phyloP scores from a whole-genome alignment of 2,329 filamentous ascomycete genomes.

The Lasiodiplodia citricola region DNA sequence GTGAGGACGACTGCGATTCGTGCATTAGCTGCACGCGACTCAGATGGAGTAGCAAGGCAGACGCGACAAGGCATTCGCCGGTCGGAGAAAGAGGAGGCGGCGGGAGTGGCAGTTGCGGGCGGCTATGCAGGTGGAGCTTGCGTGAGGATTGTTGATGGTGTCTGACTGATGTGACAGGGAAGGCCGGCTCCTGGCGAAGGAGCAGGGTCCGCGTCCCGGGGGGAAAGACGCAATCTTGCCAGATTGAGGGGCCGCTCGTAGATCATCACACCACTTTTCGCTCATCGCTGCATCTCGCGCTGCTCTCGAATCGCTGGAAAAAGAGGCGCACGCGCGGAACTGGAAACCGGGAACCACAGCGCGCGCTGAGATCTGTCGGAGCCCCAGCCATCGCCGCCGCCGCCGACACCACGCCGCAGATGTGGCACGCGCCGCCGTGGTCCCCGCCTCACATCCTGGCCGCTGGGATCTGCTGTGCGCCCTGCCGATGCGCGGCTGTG shows the following conservation, averaged over 20 bases:
- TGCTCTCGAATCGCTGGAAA: slow-evolving; percentile 22
- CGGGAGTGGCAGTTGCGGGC: slow-evolving; percentile 13
- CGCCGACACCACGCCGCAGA: slow-evolving; percentile 5
- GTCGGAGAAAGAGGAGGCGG: slow-evolving; percentile 4
- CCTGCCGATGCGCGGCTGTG: background rate
- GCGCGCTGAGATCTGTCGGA: slow-evolving; percentile 12
- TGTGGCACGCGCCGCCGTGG: slow-evolving; percentile 13
- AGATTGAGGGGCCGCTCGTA: slow-evolving; percentile 21
- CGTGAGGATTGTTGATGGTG: slow-evolving; percentile 6
- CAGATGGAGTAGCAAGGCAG: slow-evolving; percentile 6
- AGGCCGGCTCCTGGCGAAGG: background rate
- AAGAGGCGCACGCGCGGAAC: slow-evolving; percentile 23
- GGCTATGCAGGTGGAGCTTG: slow-evolving; percentile 14
- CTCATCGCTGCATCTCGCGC: slow-evolving; percentile 16
- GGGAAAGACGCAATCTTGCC: slow-evolving; percentile 24
- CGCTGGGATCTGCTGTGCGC: slow-evolving; percentile 13
- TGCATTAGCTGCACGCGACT: slow-evolving; percentile 5
- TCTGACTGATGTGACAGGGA: slow-evolving; percentile 2
- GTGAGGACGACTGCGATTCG: background rate
- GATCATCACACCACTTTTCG: slow-evolving; percentile 25
- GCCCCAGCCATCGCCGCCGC: slow-evolving; percentile 17
- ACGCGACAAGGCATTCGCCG: background rate
- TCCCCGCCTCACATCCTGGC: slow-evolving; percentile 11
- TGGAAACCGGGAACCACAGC: slow-evolving; percentile 21
- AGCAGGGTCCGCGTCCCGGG: slow-evolving; percentile 7